phyloP scores from a whole-genome alignment of 768 basidiomycete species.

The Terana coerulea region DNA sequence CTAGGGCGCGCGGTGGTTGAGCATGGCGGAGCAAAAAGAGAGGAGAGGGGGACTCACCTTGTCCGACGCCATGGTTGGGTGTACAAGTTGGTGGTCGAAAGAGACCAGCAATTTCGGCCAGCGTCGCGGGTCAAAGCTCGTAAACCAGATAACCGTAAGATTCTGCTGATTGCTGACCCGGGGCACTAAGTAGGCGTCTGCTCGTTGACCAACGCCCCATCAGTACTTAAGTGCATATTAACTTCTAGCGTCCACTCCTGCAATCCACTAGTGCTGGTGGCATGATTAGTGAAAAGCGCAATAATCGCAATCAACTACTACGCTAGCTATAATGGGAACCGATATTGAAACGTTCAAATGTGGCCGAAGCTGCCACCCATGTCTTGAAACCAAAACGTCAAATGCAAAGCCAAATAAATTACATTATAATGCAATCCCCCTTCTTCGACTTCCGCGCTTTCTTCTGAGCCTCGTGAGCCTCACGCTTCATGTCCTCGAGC shows the following conservation, averaged over 20 bases:
- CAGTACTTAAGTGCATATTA: too few relatives aligned
- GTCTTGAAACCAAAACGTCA: too few relatives aligned
- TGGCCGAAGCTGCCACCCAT: too few relatives aligned
- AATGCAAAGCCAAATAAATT: slow-evolving; percentile 4
- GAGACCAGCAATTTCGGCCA: too few relatives aligned
- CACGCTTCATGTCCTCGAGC: slow-evolving; percentile 11
- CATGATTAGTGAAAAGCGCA: too few relatives aligned
- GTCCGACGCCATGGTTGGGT: background rate
- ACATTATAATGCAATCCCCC: slow-evolving; percentile 25
- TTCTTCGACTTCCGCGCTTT: slow-evolving; percentile 28
- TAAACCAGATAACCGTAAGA: slow-evolving; percentile 4
- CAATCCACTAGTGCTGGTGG: too few relatives aligned
- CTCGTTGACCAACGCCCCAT: too few relatives aligned
- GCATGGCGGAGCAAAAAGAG: background rate
- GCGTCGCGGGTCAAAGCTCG: background rate
- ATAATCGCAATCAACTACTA: too few relatives aligned
- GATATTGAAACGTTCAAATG: too few relatives aligned
- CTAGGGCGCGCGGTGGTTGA: background rate
- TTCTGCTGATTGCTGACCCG: background rate
- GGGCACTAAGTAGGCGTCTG: too few relatives aligned
- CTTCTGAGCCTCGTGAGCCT: slow-evolving; percentile 30
- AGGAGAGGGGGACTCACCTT: background rate
- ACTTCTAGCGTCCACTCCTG: too few relatives aligned
- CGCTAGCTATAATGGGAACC: too few relatives aligned
- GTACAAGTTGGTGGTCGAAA: background rate